Evolutionary conservation across 2,329 filamentous ascomycete species (phyloP).

Genomic region (Penicillium occitanis): DNA sequence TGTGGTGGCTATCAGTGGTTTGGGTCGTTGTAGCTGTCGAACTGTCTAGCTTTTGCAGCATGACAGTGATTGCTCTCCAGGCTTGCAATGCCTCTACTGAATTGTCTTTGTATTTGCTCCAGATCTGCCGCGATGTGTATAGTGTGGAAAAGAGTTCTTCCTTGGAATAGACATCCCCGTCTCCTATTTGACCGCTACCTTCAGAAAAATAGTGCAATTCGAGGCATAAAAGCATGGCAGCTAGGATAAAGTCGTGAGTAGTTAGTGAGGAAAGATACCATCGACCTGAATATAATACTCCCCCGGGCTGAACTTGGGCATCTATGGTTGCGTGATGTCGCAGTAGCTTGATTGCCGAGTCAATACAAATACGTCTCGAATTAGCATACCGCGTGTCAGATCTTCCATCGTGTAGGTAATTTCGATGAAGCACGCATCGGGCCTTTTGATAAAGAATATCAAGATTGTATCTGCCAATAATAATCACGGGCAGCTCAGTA

Average conservation of each 20-base stretch:
- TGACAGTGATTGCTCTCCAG: not conserved
- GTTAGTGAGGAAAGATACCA: not conserved
- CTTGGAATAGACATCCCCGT: not conserved
- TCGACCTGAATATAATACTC: not conserved
- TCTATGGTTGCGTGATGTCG: not conserved
- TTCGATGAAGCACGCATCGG: slow-evolving; percentile 27
- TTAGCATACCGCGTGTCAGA: not conserved
- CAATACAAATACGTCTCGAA: not conserved
- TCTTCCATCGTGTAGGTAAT: slow-evolving; percentile 17
- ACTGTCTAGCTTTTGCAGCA: not conserved
- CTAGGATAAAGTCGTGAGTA: not conserved
- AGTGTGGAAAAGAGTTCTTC: not conserved
- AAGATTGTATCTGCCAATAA: slow-evolving; percentile 27
- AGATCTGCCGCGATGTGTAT: not conserved
- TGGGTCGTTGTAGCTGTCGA: not conserved
- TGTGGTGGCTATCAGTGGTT: not conserved
- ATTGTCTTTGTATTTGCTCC: not conserved
- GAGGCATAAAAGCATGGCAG: not conserved
- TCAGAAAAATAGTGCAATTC: not conserved
- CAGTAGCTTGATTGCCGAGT: not conserved
- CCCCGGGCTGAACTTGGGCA: not conserved
- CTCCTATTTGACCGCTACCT: not conserved
- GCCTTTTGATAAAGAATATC: slow-evolving; percentile 28
- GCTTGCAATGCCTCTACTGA: not conserved
- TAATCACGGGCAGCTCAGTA: slow-evolving; percentile 27